These are phyloP conservation scores for Haplosporangium sp. DNA, from an alignment of 371 early-diverging fungal species.

Conservation along the genomic window DNA sequence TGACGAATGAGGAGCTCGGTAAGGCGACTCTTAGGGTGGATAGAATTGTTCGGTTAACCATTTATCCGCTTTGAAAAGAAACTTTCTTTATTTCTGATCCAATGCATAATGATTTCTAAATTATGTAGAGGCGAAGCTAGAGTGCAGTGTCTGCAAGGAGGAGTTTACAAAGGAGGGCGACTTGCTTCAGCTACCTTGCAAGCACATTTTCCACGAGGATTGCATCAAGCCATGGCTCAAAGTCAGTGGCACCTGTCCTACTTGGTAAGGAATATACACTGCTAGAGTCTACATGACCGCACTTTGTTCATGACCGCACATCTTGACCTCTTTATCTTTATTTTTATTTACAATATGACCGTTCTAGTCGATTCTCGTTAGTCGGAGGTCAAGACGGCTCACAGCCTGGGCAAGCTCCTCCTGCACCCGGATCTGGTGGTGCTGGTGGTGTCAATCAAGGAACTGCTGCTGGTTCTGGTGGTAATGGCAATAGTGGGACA, in stretches of 20 bases:
- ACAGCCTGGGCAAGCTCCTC: background rate
- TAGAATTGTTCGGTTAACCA: background rate
- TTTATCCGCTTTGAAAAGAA: background rate
- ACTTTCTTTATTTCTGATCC: background rate
- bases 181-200: slow-evolving; percentile 79
- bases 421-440: background rate
- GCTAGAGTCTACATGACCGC: no score
- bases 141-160: slow-evolving; percentile 89
- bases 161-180: slow-evolving; percentile 70
- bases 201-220: slow-evolving; percentile 85
- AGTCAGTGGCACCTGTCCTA: slow-evolving; percentile 88
- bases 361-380: slow-evolving; percentile 22
- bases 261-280: slow-evolving; percentile 69
- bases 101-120: background rate
- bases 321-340: background rate
- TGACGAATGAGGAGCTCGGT: slow-evolving; percentile 66
- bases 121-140: slow-evolving; percentile 56
- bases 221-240: slow-evolving; percentile 94
- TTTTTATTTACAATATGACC: background rate
- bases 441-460: no score
- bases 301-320: no score
- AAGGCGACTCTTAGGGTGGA: background rate
- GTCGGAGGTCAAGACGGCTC: slow-evolving; percentile 9
- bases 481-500: no score
- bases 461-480: no score